Conservation (phyloP, 2,329 filamentous ascomycete species). For the Aspergillus piperis region DNA sequence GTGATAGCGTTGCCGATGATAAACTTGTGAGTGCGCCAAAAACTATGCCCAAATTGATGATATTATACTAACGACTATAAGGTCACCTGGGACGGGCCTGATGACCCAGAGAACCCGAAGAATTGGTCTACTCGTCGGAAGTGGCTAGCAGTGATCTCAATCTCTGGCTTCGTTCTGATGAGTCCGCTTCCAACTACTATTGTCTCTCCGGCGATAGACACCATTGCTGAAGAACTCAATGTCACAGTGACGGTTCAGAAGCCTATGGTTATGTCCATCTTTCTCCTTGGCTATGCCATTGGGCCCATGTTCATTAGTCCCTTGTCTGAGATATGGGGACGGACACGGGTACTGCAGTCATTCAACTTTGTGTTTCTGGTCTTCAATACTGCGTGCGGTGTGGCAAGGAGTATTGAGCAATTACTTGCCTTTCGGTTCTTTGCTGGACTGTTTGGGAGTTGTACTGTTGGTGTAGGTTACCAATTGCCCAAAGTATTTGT, state of each 20-base stretch:
- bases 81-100: constrained; percentile 33
- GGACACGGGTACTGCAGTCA: constrained; percentile 16
- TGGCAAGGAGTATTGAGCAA: too few species aligned
- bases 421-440: too few species aligned
- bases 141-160: constrained; percentile 57
- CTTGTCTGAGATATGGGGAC: constrained; percentile 23
- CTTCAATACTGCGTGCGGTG: constrained; percentile 12
- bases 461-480: too few species aligned
- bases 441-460: too few species aligned
- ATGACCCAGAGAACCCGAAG: constrained; percentile 49
- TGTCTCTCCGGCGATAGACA: constrained; percentile 53
- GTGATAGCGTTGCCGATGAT: too few species aligned
- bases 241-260: constrained; percentile 49
- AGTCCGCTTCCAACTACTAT: constrained; percentile 65
- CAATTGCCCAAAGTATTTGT: too few species aligned
- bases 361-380: constrained; percentile 20
- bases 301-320: constrained; percentile 22
- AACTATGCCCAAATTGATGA: too few species aligned
- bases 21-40: too few species aligned
- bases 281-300: constrained; percentile 55
- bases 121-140: constrained; percentile 60
- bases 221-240: constrained; percentile 56
- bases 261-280: constrained; percentile 56
- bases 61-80: not conserved
- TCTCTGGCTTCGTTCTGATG: constrained; percentile 62